Percentiles rank a stretch among this genome's conserved stretches.
Evolutionary conservation across 805 yeast genomes (phyloP).

Genomic region (Pichia heedii): DNA sequence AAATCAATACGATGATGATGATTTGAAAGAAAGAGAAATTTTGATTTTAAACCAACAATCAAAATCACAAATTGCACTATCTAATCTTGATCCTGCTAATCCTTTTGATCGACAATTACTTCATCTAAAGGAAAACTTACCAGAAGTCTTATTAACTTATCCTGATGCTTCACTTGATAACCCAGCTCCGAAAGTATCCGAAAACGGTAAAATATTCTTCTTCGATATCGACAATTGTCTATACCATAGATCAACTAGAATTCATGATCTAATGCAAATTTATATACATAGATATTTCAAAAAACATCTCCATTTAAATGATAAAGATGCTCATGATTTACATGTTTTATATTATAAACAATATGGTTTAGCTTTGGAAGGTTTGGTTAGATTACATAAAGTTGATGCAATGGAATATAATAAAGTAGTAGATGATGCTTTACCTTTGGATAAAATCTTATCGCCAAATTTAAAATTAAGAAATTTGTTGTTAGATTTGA

Average conservation of each 20-base stretch:
- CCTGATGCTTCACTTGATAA: slow-evolving; percentile 20
- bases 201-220: slow-evolving; percentile 41
- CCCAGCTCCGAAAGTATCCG: slow-evolving; percentile 14
- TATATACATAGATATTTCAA: slow-evolving; percentile 78
- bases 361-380: slow-evolving; percentile 91
- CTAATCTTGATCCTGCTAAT: neutral
- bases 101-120: neutral
- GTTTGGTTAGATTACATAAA: slow-evolving; percentile 58
- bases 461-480: slow-evolving; percentile 51
- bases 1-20: slow-evolving; percentile 8
- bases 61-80: slow-evolving; percentile 10
- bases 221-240: slow-evolving; percentile 94
- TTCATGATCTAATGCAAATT: slow-evolving; percentile 82
- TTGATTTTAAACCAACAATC: slow-evolving; percentile 13
- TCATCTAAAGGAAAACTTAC: slow-evolving; percentile 8
- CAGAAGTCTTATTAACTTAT: slow-evolving; percentile 21
- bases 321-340: slow-evolving; percentile 63
- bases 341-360: slow-evolving; percentile 72
- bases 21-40: slow-evolving; percentile 13
- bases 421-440: slow-evolving; percentile 80
- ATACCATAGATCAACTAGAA: slow-evolving; percentile 62
- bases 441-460: slow-evolving; percentile 76
- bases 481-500: slow-evolving; percentile 39
- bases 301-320: slow-evolving; percentile 47
- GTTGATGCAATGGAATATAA: slow-evolving; percentile 88